Conservation (phyloP, 2,329 filamentous ascomycete species). For the Fusarium subglutinans region DNA sequence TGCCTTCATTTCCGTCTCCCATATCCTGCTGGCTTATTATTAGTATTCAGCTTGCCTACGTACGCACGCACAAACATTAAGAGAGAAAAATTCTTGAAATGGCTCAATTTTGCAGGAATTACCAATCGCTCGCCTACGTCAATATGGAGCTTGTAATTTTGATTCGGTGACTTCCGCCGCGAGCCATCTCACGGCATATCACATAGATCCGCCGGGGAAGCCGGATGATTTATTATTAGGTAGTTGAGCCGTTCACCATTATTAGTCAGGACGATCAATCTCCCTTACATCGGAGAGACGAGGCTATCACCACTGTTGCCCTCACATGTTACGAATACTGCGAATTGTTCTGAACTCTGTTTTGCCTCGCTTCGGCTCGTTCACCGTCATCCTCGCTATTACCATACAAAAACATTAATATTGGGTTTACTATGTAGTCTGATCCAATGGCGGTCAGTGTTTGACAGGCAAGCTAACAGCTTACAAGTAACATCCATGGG, state of each 20-base stretch:
- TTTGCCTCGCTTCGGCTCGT: constrained; percentile 2
- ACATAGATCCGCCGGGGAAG: constrained; percentile 29
- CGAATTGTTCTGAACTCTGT: constrained; percentile 21
- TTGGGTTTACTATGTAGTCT: neutral
- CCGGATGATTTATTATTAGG: constrained; percentile 9
- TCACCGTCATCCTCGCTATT: neutral
- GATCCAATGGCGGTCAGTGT: constrained; percentile 19
- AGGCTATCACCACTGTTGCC: constrained; percentile 22
- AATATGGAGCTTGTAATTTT: constrained; percentile 24
- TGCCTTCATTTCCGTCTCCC: neutral
- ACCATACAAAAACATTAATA: neutral
- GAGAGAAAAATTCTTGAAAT: neutral
- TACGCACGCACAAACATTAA: constrained; percentile 6
- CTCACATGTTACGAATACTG: neutral
- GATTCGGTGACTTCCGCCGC: constrained; percentile 8
- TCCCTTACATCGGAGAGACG: constrained; percentile 23
- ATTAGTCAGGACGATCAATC: neutral
- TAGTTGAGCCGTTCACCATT: neutral
- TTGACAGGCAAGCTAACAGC: constrained; percentile 2
- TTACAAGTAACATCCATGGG: neutral
- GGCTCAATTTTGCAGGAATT: constrained; percentile 27
- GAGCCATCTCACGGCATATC: constrained; percentile 14
- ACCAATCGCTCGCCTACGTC: constrained; percentile 20
- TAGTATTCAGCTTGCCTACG: constrained; percentile 3
- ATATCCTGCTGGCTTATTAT: constrained; percentile 3